phyloP scores from a whole-genome alignment of 805 yeast species.

The Scheffersomyces amazonensis region DNA sequence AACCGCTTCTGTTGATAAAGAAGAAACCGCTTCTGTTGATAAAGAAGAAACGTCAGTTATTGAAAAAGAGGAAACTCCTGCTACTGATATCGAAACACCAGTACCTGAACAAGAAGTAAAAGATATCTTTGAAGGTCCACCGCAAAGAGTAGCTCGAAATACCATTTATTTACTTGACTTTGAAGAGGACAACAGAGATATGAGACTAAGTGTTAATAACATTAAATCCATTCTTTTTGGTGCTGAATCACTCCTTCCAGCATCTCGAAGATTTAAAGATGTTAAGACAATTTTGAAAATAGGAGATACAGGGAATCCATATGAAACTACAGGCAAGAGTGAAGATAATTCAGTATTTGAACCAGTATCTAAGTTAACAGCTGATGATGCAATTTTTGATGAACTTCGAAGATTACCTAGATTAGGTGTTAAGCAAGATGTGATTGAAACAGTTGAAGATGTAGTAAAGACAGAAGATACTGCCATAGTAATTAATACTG shows the following conservation, averaged over 20 bases:
- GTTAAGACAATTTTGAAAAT: constrained; percentile 50
- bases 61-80: not conserved
- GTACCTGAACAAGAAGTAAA: constrained; percentile 8
- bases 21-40: not conserved
- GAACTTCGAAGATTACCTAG: constrained; percentile 50
- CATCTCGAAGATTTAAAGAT: constrained; percentile 51
- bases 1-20: not conserved
- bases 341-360: constrained; percentile 33
- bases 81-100: not conserved
- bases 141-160: constrained; percentile 56
- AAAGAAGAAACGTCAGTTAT: not conserved
- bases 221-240: constrained; percentile 55
- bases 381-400: constrained; percentile 38
- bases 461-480: constrained; percentile 37
- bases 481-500: constrained; percentile 51
- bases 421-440: constrained; percentile 55
- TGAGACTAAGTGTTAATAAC: constrained; percentile 17
- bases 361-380: constrained; percentile 31
- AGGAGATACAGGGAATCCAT: constrained; percentile 36
- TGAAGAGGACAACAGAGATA: constrained; percentile 24
- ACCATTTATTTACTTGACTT: constrained; percentile 53
- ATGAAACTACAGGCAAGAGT: constrained; percentile 24
- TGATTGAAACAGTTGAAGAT: constrained; percentile 43
- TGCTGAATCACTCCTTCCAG: constrained; percentile 49
- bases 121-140: constrained; percentile 62